Conservation (phyloP, 176 grass and related monocot genomes). For the Echinochloa phyllopogon region DNA sequence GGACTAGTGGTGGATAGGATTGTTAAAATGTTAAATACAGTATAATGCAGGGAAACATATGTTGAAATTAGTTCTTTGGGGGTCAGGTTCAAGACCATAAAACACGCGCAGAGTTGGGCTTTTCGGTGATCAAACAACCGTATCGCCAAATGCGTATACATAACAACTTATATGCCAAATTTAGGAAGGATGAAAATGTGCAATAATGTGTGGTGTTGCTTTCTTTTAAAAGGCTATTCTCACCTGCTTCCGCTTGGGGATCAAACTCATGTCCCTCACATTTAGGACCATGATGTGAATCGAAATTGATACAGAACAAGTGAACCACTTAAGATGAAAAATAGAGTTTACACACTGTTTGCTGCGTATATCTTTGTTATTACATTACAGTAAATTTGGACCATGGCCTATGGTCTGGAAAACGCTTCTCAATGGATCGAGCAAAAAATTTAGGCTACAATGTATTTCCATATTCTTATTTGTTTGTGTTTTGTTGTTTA, state of each 20-base stretch:
- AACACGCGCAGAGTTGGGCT: background rate
- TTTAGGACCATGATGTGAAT: background rate
- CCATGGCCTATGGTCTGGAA: background rate
- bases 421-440: conserved; percentile 13
- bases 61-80: background rate
- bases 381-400: conserved; percentile 22
- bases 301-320: conserved; percentile 5
- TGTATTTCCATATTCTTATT: background rate
- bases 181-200: background rate
- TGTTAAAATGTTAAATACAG: conserved; percentile 19
- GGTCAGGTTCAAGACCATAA: background rate
- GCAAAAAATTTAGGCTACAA: background rate
- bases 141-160: background rate
- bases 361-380: conserved; percentile 1
- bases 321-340: conserved; percentile 5
- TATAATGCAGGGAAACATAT: background rate
- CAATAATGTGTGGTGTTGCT: background rate
- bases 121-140: conserved; percentile 14
- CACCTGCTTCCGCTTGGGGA: background rate
- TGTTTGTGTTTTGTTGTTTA: background rate
- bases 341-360: background rate
- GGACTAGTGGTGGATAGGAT: conserved; percentile 5
- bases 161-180: conserved; percentile 21
- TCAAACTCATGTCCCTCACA: background rate
- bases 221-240: background rate